Evolutionary conservation across 2,329 filamentous ascomycete genomes (phyloP), one percentile per base, ranked within the genome.

Genomic region (Calonectria multiphialidica): DNA sequence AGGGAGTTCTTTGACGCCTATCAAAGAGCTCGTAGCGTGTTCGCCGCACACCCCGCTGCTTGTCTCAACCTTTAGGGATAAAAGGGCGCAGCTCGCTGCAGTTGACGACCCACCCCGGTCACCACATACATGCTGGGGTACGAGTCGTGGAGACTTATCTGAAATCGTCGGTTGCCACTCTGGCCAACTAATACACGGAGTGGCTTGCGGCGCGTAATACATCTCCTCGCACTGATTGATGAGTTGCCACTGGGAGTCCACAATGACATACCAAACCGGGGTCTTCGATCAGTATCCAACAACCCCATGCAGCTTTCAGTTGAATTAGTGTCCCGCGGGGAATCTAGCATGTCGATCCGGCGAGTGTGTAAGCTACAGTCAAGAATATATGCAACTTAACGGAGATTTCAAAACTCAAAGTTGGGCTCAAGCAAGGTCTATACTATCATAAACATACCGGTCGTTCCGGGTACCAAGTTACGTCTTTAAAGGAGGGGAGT

Each of bases 1-100:
- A 28, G 50, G 35, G 65, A 69, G 53, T 47, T 49, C 33, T 40
- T 74, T 28, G 18, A 53, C 45, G 21, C 53, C 62, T 65, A 62
- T 66, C 68, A 44, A 66, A 61, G 44, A 23, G 33, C 55, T 66
- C 40, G 16, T 49, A 25, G 42, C 25, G 25, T 64, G 25, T 45
- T 69, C 33, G 45, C 66, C 25, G 35, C 61, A 66, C 64, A 62
- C 61, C 57, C 44, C 25, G 40, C 45, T 59, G 40, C 57, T 53
- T 63, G 49, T 59, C 68, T 63, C 62, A 61, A 67, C 59, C n/a
- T 62, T 61, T 59, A n/a, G 18, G 40, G 42, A 44, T 40, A 66
- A 50, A 65, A 70, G 47, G 63, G 23, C 65, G 55, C 50, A 67
- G 45, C 40, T 65, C 40, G 37, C 50, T 53, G 67, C 25, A 55